A percentile compares a stretch with the other conserved stretches of the same genome.
phyloP scores from a whole-genome alignment of 805 yeast genomes.

The Suhomyces sp. region DNA sequence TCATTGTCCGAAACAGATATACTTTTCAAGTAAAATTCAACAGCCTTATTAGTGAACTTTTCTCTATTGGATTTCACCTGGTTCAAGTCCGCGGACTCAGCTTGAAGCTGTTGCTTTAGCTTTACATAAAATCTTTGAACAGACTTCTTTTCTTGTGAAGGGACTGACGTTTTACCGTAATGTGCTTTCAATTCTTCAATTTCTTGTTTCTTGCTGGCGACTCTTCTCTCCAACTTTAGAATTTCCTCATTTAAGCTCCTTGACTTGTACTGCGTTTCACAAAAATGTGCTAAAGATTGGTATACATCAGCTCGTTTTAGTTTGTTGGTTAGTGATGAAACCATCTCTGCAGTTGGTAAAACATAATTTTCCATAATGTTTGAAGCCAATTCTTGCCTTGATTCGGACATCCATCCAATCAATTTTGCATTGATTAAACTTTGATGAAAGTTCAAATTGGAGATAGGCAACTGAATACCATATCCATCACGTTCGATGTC shows the following conservation, averaged over 20 bases:
- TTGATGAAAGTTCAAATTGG: conserved; percentile 18
- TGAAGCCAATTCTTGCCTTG: conserved; percentile 66
- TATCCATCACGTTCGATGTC: conserved; percentile 9
- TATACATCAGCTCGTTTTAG: conserved; percentile 45
- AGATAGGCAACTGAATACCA: conserved; percentile 14
- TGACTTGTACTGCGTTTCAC: conserved; percentile 61
- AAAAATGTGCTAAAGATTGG: conserved; percentile 67
- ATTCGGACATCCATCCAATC: conserved; percentile 69
- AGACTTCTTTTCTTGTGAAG: conserved; percentile 48
- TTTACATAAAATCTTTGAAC: conserved; percentile 54
- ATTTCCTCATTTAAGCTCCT: conserved; percentile 46
- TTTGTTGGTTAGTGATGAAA: conserved; percentile 3
- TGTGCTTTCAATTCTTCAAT: conserved; percentile 48
- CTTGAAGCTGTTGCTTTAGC: conserved; percentile 44
- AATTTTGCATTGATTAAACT: conserved; percentile 41
- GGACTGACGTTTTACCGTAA: conserved; percentile 38
- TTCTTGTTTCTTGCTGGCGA: conserved; percentile 46
- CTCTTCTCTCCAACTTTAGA: conserved; percentile 36
- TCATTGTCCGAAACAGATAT: conserved; percentile 46
- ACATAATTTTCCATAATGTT: conserved; percentile 59
- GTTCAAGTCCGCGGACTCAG: conserved; percentile 50
- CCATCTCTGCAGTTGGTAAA: conserved; percentile 36
- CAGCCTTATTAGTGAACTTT: conserved; percentile 51
- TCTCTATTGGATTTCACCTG: conserved; percentile 36
- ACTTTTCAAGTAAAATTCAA: conserved; percentile 58